Percentiles rank a stretch among this genome's conserved stretches.
These are phyloP conservation scores for Beauveria medogensis DNA, from an alignment of 2,329 filamentous ascomycete genomes.

Conservation along the genomic window DNA sequence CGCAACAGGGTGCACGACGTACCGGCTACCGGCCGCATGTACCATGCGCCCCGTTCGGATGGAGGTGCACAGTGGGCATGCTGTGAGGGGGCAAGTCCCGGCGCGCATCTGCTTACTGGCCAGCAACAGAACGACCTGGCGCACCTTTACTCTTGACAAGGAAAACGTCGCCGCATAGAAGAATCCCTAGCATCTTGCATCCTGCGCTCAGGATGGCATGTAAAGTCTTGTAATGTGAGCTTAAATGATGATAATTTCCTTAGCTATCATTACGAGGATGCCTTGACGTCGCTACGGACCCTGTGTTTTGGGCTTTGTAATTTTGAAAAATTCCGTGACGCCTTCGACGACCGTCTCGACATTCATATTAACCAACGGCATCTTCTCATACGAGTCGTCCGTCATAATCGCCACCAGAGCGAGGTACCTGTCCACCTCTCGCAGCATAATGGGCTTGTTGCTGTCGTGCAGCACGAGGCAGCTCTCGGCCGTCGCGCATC, in stretches of 20 bases:
- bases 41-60: slow-evolving; percentile 36
- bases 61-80: slow-evolving; percentile 40
- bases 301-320: slow-evolving; percentile 49
- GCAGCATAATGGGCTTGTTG: slow-evolving; percentile 56
- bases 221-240: background rate
- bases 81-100: slow-evolving; percentile 38
- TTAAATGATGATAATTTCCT: background rate
- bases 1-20: slow-evolving; percentile 15
- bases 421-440: slow-evolving; percentile 66
- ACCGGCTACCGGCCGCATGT: slow-evolving; percentile 21
- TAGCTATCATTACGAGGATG: background rate
- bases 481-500: slow-evolving; percentile 58
- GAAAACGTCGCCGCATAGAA: background rate
- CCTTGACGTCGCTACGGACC: background rate
- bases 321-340: slow-evolving; percentile 69
- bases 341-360: slow-evolving; percentile 75
- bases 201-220: background rate
- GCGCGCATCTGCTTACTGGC: slow-evolving; percentile 43
- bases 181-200: background rate
- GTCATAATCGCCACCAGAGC: slow-evolving; percentile 82
- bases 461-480: slow-evolving; percentile 59
- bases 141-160: slow-evolving; percentile 29
- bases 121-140: slow-evolving; percentile 38
- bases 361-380: slow-evolving; percentile 80
- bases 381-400: slow-evolving; percentile 75